These are phyloP conservation scores for Mycena rosella DNA, from an alignment of 768 basidiomycete species.

Conservation along the genomic window DNA sequence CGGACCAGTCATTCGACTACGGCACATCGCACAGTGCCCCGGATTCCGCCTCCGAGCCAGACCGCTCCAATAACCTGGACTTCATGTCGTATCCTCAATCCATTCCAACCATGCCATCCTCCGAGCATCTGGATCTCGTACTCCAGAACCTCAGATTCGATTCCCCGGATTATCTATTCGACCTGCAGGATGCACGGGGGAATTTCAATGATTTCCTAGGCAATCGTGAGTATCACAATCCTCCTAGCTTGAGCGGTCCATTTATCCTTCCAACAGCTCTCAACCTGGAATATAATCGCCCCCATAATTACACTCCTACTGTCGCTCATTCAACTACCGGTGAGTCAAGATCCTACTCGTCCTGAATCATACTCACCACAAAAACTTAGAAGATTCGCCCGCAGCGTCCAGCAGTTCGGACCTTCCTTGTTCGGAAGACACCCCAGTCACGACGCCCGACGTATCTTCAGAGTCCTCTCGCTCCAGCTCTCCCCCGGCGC, in stretches of 20 bases:
- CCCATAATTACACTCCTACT: background rate
- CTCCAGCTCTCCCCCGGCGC: background rate
- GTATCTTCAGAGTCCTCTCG: background rate
- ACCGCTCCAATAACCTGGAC: background rate
- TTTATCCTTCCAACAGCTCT: background rate
- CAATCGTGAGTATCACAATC: background rate
- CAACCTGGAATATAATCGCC: background rate
- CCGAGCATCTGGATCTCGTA: background rate
- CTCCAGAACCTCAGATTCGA: background rate
- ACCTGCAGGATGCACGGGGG: background rate
- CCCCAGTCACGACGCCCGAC: conserved; percentile 3
- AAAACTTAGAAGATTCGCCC: background rate
- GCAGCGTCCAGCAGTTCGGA: background rate
- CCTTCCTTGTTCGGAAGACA: background rate
- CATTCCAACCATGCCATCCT: background rate
- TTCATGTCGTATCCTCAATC: background rate
- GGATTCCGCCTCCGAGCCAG: background rate
- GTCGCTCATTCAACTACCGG: background rate
- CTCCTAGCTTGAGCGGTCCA: too few species aligned
- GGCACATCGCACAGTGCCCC: background rate
- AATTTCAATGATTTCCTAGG: background rate
- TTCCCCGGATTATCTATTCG: background rate
- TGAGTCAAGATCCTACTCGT: background rate
- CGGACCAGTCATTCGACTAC: background rate
- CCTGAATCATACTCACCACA: background rate